phyloP scores from a whole-genome alignment of 148 eudicot species.

The Chenopodium quinoa region DNA sequence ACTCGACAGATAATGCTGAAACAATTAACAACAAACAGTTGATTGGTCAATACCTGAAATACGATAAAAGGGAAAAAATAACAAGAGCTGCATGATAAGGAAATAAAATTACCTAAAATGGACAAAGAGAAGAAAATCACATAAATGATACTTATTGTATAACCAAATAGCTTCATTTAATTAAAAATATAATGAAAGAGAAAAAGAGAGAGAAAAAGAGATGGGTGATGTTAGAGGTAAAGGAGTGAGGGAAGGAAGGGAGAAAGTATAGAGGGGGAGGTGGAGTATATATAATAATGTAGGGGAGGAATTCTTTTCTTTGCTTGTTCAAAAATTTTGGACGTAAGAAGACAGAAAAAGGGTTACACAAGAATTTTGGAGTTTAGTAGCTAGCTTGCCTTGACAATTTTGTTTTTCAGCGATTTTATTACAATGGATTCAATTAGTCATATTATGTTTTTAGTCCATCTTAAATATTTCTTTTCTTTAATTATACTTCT shows the following conservation, averaged over 20 bases:
- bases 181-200: not conserved
- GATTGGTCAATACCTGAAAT: constrained; percentile 9
- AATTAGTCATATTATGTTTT: not conserved
- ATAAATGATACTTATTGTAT: not conserved
- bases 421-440: not conserved
- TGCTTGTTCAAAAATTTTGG: constrained; percentile 23
- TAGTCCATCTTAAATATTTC: not conserved
- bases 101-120: constrained; percentile 19
- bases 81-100: not conserved
- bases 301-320: constrained; percentile 25
- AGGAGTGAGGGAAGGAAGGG: not conserved
- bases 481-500: too few relatives aligned
- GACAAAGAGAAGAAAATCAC: constrained; percentile 18
- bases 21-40: not conserved
- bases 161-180: constrained; percentile 24
- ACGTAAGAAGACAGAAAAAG: not conserved
- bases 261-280: constrained; percentile 17
- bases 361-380: constrained; percentile 17
- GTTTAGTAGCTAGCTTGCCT: constrained; percentile 24
- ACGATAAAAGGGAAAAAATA: constrained; percentile 1
- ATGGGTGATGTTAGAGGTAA: not conserved
- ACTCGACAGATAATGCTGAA: constrained; percentile 25
- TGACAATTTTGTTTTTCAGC: constrained; percentile 13
- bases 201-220: not conserved
- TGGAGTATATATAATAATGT: constrained; percentile 14